These are phyloP conservation scores for Asterochloris sp. DNA, from an alignment of 139 green algal genomes.

Conservation along the genomic window DNA sequence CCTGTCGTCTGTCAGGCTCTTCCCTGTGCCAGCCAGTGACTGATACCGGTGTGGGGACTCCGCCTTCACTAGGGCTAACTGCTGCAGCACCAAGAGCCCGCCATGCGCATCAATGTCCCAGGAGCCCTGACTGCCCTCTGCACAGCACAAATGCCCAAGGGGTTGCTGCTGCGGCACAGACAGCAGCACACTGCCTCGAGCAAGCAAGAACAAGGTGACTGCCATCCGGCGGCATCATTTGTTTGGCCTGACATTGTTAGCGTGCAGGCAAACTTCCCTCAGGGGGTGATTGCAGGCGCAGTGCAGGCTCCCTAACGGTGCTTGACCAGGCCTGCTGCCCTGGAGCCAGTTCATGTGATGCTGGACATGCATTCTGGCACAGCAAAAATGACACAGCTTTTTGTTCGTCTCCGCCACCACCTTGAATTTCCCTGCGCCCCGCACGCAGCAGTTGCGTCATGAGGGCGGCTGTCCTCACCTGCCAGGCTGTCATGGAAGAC, in stretches of 20 bases:
- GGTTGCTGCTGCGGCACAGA: not conserved
- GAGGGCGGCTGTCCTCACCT: too few species aligned
- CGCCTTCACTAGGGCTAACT: not conserved
- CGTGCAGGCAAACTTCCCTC: not conserved
- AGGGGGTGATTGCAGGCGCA: not conserved
- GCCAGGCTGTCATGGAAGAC: too few species aligned
- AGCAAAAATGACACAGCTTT: too few species aligned
- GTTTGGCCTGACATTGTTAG: not conserved
- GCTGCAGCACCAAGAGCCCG: not conserved
- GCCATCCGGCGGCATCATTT: not conserved
- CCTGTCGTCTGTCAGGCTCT: not conserved
- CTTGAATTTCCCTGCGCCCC: too few species aligned
- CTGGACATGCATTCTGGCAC: too few species aligned
- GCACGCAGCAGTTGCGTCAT: too few species aligned
- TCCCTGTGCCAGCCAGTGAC: not conserved
- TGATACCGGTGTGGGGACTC: not conserved
- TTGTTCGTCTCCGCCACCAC: too few species aligned
- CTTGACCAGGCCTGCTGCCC: not conserved
- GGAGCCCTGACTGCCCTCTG: conserved; percentile 11
- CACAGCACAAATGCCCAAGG: not conserved
- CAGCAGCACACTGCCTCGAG: too few species aligned
- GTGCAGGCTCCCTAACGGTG: not conserved
- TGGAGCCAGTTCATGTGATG: too few species aligned
- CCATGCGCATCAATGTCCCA: conserved; percentile 21
- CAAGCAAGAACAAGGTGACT: not conserved